Evolutionary conservation across 139 green algal species (phyloP), one percentile per base, ranked within the genome.

Genomic region (Chlorella sp.): DNA sequence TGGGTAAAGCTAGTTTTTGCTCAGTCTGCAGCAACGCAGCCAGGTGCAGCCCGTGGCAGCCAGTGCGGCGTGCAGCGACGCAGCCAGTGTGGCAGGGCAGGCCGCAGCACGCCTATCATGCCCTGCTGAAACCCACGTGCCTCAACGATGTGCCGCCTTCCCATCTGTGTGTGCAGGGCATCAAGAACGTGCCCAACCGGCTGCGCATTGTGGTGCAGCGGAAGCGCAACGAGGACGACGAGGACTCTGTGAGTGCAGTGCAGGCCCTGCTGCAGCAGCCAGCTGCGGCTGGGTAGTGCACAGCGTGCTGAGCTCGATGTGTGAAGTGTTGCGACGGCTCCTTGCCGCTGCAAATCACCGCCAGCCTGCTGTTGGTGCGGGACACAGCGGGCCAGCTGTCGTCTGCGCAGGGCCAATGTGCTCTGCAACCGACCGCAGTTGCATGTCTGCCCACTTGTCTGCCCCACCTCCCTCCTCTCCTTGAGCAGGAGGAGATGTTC

Each of bases 141-240:
- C n/a, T n/a, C n/a, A n/a, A n/a, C n/a, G n/a, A n/a, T n/a, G n/a
- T n/a, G n/a, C n/a, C n/a, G n/a, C n/a, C n/a, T n/a, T n/a, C n/a
- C n/a, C n/a, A n/a, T 34, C 9, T 64, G 26, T 65, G 41, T 65
- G 25, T 36, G 74, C 85, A 98, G 93, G 97, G 97, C 73, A 95
- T 99, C 86, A 92, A 89, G 80, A 98, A 98, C 86, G 95, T 99
- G 75, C 98, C 98, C 69, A 94, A 89, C 34, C 90, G 93, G 34
- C 85, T 99, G 64, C 95, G 98, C 85, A 92, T 99, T 16, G 91
- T 95, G 81, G 96, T 99, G 87, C 93, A 92, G 47, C 92, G 98
- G 76, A 91, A 94, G 91, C 93, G 96, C 64, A 99, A 99, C 87
- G 97, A 99, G 86, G 96, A 99, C 85, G 97, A 99, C 92, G 98